A percentile compares a stretch with the other conserved stretches of the same genome.
Conservation (phyloP, 1,284 basidiomycete species). For the Apiotrichum gracile region DNA sequence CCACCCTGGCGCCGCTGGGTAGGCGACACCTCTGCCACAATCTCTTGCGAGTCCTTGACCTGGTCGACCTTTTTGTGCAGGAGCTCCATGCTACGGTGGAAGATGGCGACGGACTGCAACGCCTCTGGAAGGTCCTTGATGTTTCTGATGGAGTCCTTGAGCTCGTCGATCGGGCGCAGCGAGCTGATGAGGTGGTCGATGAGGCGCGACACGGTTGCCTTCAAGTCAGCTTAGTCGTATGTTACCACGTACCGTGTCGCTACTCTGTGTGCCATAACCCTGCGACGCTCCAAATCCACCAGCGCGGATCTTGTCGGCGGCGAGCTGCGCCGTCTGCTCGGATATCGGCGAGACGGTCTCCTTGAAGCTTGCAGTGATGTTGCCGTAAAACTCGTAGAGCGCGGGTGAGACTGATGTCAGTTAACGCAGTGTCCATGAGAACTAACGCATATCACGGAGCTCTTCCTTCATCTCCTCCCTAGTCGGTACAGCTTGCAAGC, state of each 20-base stretch:
- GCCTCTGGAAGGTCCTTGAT: slow-evolving; percentile 9
- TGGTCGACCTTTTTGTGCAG: slow-evolving; percentile 6
- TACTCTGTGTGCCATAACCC: too few species aligned
- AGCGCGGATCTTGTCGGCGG: slow-evolving; percentile 6
- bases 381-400: slow-evolving; percentile 12
- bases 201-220: slow-evolving; percentile 12
- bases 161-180: slow-evolving; percentile 16
- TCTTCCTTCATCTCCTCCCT: slow-evolving; percentile 30
- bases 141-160: slow-evolving; percentile 5
- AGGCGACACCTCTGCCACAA: not conserved
- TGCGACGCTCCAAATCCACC: not conserved
- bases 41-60: not conserved
- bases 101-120: not conserved
- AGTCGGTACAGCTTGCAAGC: slow-evolving; percentile 24
- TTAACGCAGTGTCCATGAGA: not conserved
- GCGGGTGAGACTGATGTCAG: slow-evolving; percentile 14
- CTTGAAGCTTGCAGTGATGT: not conserved
- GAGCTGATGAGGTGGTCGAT: slow-evolving; percentile 19
- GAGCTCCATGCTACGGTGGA: not conserved
- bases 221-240: too few species aligned
- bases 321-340: slow-evolving; percentile 3
- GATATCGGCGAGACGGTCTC: not conserved
- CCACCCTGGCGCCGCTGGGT: not conserved
- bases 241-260: not conserved
- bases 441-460: slow-evolving; percentile 23